These are phyloP conservation scores for Kwoniella heveanensis DNA, from an alignment of 768 basidiomycete genomes.

Conservation along the genomic window DNA sequence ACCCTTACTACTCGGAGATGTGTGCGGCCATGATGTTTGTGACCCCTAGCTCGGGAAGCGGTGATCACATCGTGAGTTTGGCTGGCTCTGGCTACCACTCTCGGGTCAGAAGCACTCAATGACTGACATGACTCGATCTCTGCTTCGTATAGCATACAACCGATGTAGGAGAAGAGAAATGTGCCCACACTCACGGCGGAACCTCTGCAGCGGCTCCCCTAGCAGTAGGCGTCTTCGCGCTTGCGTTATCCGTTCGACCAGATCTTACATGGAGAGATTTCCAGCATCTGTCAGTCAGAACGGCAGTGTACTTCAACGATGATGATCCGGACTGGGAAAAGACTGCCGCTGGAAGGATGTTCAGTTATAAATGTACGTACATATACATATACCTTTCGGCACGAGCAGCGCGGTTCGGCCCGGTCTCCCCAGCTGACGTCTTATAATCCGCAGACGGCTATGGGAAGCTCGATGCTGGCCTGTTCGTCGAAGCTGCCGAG, in stretches of 20 bases:
- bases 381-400: neutral
- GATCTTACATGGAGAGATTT: constrained; percentile 96
- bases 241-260: constrained; percentile 85
- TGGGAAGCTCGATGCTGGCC: constrained; percentile 80
- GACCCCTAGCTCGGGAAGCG: constrained; percentile 91
- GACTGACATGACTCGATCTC: neutral
- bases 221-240: constrained; percentile 87
- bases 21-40: constrained; percentile 97
- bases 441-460: constrained; percentile 67
- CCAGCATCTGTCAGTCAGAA: constrained; percentile 81
- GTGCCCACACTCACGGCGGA: constrained; percentile 82
- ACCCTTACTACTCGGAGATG: constrained; percentile 96
- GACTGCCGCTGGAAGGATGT: constrained; percentile 69
- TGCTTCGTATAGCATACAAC: constrained; percentile 73
- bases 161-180: constrained; percentile 81
- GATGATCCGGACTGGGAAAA: constrained; percentile 93
- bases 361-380: constrained; percentile 74
- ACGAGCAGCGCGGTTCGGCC: neutral
- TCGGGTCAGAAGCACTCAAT: too few relatives aligned
- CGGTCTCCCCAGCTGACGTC: constrained; percentile 1
- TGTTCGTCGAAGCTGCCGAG: constrained; percentile 76
- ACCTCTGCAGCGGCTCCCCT: constrained; percentile 98
- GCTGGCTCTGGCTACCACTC: too few relatives aligned
- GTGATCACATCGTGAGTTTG: constrained; percentile 85
- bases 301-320: constrained; percentile 74